Evolutionary conservation across 345 rosid species (phyloP).

Genomic region (Pugionium dolabratum): DNA sequence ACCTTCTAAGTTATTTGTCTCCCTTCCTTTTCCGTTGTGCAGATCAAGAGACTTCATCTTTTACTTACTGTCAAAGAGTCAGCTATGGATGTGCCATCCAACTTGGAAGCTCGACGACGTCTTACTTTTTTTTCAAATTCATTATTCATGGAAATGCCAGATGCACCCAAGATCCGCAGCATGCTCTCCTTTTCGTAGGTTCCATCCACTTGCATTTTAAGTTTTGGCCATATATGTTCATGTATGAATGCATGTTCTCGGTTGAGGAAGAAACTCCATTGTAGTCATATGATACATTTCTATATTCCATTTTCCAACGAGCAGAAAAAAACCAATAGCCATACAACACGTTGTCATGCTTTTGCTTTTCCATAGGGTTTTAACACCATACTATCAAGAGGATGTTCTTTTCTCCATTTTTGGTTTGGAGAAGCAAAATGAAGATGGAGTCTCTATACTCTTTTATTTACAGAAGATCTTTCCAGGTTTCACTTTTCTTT

Average conservation of each 20-base stretch:
- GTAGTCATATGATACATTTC: constrained; percentile 4
- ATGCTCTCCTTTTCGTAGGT: constrained; percentile 67
- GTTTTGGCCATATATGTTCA: background rate
- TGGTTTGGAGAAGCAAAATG: constrained; percentile 60
- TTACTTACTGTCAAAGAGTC: constrained; percentile 68
- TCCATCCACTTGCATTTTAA: constrained; percentile 21
- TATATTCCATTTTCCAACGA: background rate
- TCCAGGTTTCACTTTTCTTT: constrained; percentile 55
- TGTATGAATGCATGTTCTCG: constrained; percentile 10
- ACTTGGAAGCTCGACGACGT: constrained; percentile 70
- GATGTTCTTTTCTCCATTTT: constrained; percentile 66
- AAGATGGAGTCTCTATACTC: constrained; percentile 81
- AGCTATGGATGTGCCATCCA: constrained; percentile 65
- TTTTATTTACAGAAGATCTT: constrained; percentile 79
- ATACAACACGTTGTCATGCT: background rate
- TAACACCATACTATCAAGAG: constrained; percentile 72
- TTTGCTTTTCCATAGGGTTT: constrained; percentile 51
- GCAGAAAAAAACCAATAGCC: constrained; percentile 3
- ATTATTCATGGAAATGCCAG: constrained; percentile 70
- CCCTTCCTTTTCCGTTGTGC: constrained; percentile 23
- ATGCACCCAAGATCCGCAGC: constrained; percentile 59
- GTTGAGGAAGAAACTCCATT: constrained; percentile 1
- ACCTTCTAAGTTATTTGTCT: constrained; percentile 20
- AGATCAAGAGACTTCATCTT: constrained; percentile 59
- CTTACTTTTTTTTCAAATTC: constrained; percentile 66